Evolutionary conservation across 805 yeast species (phyloP).

Genomic region (Yarrowia deformans): DNA sequence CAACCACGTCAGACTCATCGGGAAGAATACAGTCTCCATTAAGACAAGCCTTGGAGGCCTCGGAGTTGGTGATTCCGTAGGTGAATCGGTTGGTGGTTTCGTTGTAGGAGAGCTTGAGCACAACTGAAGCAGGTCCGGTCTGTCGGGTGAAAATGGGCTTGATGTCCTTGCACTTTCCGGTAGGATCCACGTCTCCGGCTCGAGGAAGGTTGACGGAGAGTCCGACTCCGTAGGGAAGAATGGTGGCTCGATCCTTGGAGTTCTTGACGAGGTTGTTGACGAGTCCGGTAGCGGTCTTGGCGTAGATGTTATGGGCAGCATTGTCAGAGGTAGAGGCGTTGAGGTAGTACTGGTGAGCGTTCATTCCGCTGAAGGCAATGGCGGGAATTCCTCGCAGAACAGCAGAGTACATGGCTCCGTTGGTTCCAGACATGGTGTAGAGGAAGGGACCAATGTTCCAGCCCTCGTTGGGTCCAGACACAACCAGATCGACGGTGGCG

Average conservation of each 20-base stretch:
- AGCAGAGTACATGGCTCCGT: conserved; percentile 55
- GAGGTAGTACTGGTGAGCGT: conserved; percentile 14
- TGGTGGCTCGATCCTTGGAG: conserved; percentile 18
- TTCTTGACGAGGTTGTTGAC: conserved; percentile 29
- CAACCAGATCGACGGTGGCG: conserved; percentile 55
- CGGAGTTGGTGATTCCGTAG: conserved; percentile 2
- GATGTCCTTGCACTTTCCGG: conserved; percentile 19
- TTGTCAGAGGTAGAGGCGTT: conserved; percentile 2
- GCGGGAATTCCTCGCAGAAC: conserved; percentile 55
- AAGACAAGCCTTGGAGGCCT: conserved; percentile 14
- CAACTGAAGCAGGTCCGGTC: conserved; percentile 12
- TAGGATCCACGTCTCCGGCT: conserved; percentile 28
- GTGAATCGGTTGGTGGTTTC: conserved; percentile 12
- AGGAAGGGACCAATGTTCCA: conserved; percentile 53
- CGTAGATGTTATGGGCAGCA: conserved; percentile 25
- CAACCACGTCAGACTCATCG: conserved; percentile 21
- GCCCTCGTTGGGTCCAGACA: conserved; percentile 59
- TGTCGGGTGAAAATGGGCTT: conserved; percentile 36
- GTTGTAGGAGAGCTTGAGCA: conserved; percentile 11
- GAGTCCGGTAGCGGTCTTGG: conserved; percentile 19
- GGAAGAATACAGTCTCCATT: conserved; percentile 32
- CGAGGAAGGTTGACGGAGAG: conserved; percentile 31
- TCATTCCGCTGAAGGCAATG: conserved; percentile 54
- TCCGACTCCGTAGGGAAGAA: conserved; percentile 29
- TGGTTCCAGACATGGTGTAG: conserved; percentile 54